Base-by-base conservation (phyloP, 2,329 filamentous ascomycete species). In the Talaromyces piceae region DNA sequence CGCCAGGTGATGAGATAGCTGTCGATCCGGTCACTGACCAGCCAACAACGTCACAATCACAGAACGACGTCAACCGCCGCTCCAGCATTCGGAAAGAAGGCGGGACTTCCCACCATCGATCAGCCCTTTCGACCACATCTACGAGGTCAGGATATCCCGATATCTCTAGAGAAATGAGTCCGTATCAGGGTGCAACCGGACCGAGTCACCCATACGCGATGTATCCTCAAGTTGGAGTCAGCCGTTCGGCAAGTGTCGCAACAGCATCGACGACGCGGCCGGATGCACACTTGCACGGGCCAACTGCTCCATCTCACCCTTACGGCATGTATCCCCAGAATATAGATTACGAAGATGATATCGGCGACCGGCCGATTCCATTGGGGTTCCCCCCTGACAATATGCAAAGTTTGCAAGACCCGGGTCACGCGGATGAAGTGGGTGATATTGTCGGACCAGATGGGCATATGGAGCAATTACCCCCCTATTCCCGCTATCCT, bases 401-500 rank as follows among this genome's bases (percentile, higher is more conserved):
- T 30, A 75, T 76, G 5, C 80, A 79, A 54, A 73, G 78, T 50
- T 95, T 90, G 60, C 86, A 85, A 61, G 82, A 85, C 47, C 69
- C 88, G 47, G 87, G 86, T 0, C 64, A 63, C 18, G 62, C 62
- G 51, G 88, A 88, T 48, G 89, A 95, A 59, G 75, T 81, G n/a
- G 88, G 86, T 44, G 90, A 91, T 64, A 81, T 96, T 49, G 85
- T 96, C 47, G 90, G 90, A 1, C 87, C 87, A 0, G 83, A 95
- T 61, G 91, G 91, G 1, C 90, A 96, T 63, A 85, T 87, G 1
- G 91, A 97, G 68, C 88, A 95, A 66, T 73, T 96, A 16, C 91
- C 91, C 11, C 91, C 91, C 0, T 97, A 97, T 64, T 88, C 88
- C 12, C 79, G 89, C 65, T 96, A 94, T 67, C 88, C 91, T 2